Evolutionary conservation across 176 grass and related monocot species (phyloP).

Genomic region (Pontederia crassipes): DNA sequence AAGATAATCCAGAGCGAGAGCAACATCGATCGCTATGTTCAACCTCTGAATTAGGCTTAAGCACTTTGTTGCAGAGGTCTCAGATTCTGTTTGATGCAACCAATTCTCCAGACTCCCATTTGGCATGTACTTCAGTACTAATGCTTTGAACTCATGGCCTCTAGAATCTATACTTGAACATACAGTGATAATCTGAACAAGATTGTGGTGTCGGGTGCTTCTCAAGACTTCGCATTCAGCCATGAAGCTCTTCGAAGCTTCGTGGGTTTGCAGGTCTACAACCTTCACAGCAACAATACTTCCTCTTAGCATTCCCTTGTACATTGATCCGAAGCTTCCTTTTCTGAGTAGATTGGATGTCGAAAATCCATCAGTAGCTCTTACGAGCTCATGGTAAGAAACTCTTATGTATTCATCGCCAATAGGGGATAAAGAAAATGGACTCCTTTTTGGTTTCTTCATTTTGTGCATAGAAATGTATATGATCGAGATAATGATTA

Average conservation of each 20-base stretch:
- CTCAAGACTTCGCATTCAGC: conserved; percentile 29
- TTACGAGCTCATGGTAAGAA: conserved; percentile 1
- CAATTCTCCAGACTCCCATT: conserved; percentile 22
- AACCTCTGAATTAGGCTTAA: conserved; percentile 15
- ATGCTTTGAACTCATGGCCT: conserved; percentile 30
- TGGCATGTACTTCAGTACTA: conserved; percentile 16
- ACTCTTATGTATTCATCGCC: not conserved
- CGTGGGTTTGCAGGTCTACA: conserved; percentile 16
- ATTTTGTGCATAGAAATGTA: not conserved
- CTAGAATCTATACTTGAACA: conserved; percentile 28
- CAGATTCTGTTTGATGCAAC: conserved; percentile 15
- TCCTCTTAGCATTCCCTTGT: no score
- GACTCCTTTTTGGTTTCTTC: not conserved
- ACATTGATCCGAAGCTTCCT: no score
- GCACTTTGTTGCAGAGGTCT: not conserved
- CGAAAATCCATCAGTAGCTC: conserved; percentile 14
- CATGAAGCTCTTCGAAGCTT: conserved; percentile 19
- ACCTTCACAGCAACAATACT: conserved; percentile 28
- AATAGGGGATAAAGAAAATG: not conserved
- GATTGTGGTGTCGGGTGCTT: no score
- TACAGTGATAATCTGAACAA: conserved; percentile 2
- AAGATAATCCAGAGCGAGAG: not conserved
- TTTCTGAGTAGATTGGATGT: not conserved
- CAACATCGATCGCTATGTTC: conserved; percentile 21
- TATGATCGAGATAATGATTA: not conserved